These are phyloP conservation scores for Xanthoconium stramineum DNA, from an alignment of 768 basidiomycete genomes.

Conservation along the genomic window DNA sequence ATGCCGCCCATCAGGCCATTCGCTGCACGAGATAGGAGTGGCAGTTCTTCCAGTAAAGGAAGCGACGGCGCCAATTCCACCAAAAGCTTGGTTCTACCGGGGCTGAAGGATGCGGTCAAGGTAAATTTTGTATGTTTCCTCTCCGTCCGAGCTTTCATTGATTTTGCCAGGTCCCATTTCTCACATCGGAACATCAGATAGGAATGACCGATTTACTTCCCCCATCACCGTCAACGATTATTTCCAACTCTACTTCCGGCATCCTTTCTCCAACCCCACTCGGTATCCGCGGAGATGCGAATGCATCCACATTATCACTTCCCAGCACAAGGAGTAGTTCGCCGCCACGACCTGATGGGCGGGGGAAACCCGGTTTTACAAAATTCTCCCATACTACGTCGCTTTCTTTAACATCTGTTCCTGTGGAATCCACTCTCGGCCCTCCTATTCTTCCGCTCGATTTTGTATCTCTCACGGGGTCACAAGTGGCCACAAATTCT, in stretches of 20 bases:
- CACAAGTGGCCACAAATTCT: slow-evolving; percentile 55
- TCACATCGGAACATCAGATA: slow-evolving; percentile 67
- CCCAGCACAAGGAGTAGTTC: slow-evolving; percentile 34
- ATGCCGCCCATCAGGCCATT: slow-evolving; percentile 46
- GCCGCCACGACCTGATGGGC: slow-evolving; percentile 24
- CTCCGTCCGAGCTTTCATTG: not conserved
- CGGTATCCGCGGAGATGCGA: slow-evolving; percentile 32
- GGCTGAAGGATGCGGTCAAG: slow-evolving; percentile 72
- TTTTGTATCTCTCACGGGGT: slow-evolving; percentile 52
- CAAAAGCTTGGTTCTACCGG: slow-evolving; percentile 44
- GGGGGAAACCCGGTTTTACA: slow-evolving; percentile 18
- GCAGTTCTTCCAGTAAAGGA: slow-evolving; percentile 43
- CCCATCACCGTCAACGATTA: slow-evolving; percentile 60
- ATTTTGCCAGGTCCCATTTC: slow-evolving; percentile 51
- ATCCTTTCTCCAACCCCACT: slow-evolving; percentile 39
- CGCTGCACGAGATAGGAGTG: slow-evolving; percentile 46
- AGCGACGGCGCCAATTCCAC: slow-evolving; percentile 31
- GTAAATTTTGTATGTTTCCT: slow-evolving; percentile 30
- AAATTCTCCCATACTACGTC: slow-evolving; percentile 32
- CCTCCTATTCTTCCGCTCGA: slow-evolving; percentile 66
- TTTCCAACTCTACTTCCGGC: slow-evolving; percentile 37
- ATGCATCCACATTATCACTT: slow-evolving; percentile 40
- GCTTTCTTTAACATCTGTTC: slow-evolving; percentile 33
- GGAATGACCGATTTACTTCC: slow-evolving; percentile 69
- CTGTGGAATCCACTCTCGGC: slow-evolving; percentile 32